phyloP scores from a whole-genome alignment of 345 rosid genomes.

The Citrus australasica region DNA sequence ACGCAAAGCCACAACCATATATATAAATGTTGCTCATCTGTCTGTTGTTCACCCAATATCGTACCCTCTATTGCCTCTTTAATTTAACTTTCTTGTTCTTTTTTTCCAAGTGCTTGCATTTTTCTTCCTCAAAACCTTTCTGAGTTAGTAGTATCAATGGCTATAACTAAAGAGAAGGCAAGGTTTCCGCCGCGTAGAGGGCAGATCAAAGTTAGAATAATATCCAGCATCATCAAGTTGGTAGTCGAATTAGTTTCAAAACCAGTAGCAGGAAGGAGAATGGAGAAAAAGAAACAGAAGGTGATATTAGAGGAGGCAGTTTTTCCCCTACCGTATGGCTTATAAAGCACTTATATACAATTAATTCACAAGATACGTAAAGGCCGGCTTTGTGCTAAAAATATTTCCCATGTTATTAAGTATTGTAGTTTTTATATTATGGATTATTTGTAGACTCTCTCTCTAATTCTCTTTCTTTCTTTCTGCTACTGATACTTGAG shows the following conservation, averaged over 20 bases:
- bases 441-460: not conserved
- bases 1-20: not conserved
- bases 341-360: too few species aligned
- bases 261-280: not conserved
- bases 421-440: not conserved
- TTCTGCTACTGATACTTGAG: not conserved
- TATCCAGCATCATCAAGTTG: conserved; percentile 13
- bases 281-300: conserved; percentile 9
- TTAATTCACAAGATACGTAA: not conserved
- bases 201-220: conserved; percentile 21
- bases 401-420: not conserved
- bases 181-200: conserved; percentile 37
- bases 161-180: not conserved
- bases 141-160: not conserved
- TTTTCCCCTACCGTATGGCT: not conserved
- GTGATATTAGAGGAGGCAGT: not conserved
- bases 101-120: not conserved
- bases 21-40: not conserved
- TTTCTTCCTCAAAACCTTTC: not conserved
- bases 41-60: not conserved
- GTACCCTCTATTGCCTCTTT: not conserved
- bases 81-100: not conserved
- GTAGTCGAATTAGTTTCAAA: not conserved
- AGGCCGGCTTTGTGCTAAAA: not conserved
- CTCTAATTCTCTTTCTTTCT: not conserved